phyloP scores from a whole-genome alignment of 495 filamentous ascomycete genomes.

The Saxispiralis lemnorum region DNA sequence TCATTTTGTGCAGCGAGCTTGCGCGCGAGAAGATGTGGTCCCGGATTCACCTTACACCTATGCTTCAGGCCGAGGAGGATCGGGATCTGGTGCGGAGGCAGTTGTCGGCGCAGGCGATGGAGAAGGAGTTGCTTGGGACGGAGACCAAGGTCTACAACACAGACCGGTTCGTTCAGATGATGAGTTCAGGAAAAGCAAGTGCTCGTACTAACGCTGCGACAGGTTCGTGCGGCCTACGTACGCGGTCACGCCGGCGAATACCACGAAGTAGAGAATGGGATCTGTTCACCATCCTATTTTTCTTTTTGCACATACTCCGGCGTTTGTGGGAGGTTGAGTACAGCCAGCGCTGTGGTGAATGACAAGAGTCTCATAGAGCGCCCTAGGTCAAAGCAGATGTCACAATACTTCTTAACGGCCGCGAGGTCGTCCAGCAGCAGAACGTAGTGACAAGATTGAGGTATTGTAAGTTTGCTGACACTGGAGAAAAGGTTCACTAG shows the following conservation, averaged over 20 bases:
- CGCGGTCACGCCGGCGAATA: slow-evolving; percentile 37
- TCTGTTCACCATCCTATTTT: too few relatives aligned
- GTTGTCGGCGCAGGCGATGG: slow-evolving; percentile 68
- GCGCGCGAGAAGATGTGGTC: slow-evolving; percentile 95
- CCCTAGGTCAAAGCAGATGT: too few relatives aligned
- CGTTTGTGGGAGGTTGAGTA: too few relatives aligned
- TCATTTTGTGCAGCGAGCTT: slow-evolving; percentile 47
- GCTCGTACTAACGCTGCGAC: slow-evolving; percentile 1
- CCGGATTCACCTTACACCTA: slow-evolving; percentile 76
- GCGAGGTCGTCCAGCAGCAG: too few relatives aligned
- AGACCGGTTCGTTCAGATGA: slow-evolving; percentile 48
- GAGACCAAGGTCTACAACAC: slow-evolving; percentile 71
- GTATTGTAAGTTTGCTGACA: too few relatives aligned
- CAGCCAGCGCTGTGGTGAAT: too few relatives aligned
- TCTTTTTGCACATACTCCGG: too few relatives aligned
- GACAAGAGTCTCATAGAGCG: too few relatives aligned
- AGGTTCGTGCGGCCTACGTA: slow-evolving; percentile 60
- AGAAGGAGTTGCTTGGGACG: slow-evolving; percentile 72
- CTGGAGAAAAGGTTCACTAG: too few relatives aligned
- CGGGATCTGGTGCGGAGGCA: slow-evolving; percentile 76
- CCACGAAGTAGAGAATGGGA: slow-evolving; percentile 29
- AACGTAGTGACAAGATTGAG: too few relatives aligned
- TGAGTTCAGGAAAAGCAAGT: background rate
- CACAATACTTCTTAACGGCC: too few relatives aligned
- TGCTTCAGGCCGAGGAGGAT: slow-evolving; percentile 90